These are phyloP conservation scores for Chytridium lagenaria DNA, from an alignment of 371 early-diverging fungal species.

Conservation along the genomic window DNA sequence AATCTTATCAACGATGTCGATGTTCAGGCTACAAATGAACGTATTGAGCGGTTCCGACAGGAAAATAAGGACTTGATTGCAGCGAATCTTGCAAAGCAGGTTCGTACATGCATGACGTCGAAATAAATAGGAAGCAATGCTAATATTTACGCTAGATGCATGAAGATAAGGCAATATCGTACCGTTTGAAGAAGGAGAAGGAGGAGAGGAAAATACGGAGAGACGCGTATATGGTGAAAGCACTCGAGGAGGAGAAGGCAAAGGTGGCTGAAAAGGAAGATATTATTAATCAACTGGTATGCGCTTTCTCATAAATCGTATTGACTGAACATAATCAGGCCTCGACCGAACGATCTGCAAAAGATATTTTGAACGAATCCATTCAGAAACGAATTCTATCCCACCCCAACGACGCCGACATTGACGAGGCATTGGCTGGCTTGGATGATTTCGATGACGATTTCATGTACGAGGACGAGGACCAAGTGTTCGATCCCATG, in stretches of 20 bases:
- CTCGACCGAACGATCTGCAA: constrained; percentile 24
- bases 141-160: constrained; percentile 31
- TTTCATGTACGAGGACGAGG: constrained; percentile 19
- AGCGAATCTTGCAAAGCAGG: constrained; percentile 51
- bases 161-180: constrained; percentile 44
- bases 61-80: constrained; percentile 86
- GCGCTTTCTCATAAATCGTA: not conserved
- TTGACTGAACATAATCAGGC: constrained; percentile 7
- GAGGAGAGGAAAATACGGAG: constrained; percentile 48
- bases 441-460: constrained; percentile 2
- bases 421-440: constrained; percentile 10
- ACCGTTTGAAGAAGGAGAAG: constrained; percentile 44
- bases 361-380: constrained; percentile 29
- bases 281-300: constrained; percentile 48
- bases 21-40: constrained; percentile 80
- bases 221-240: constrained; percentile 49
- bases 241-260: constrained; percentile 41
- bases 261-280: constrained; percentile 41
- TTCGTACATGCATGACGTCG: no score
- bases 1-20: constrained; percentile 87
- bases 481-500: constrained; percentile 41
- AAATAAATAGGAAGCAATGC: not conserved
- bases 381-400: constrained; percentile 23
- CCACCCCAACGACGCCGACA: constrained; percentile 14
- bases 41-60: constrained; percentile 74